Evolutionary conservation across 2,329 filamentous ascomycete species (phyloP).

Genomic region (Corinectria fuckeliana): DNA sequence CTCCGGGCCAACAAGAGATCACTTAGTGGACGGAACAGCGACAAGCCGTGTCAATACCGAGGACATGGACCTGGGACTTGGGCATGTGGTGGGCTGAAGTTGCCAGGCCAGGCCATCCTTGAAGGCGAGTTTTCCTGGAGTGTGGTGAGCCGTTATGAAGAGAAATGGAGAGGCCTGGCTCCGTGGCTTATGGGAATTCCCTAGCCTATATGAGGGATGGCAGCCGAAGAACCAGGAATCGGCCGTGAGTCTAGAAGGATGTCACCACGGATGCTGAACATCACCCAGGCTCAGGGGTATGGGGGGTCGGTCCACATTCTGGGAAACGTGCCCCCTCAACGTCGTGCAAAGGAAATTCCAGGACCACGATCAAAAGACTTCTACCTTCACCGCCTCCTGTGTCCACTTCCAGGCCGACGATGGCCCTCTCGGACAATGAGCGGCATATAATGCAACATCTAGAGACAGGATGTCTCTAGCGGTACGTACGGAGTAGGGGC

Average conservation of each 20-base stretch:
- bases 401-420: conserved; percentile 27
- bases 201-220: conserved; percentile 18
- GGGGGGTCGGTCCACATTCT: conserved; percentile 32
- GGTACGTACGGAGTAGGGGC: conserved; percentile 32
- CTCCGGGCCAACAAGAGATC: conserved; percentile 21
- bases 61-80: conserved; percentile 40
- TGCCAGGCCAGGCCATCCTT: conserved; percentile 18
- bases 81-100: conserved; percentile 22
- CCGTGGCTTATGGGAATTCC: conserved; percentile 8
- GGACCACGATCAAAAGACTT: conserved; percentile 28
- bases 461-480: conserved; percentile 27
- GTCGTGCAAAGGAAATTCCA: conserved; percentile 33
- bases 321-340: conserved; percentile 25
- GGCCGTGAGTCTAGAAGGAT: conserved; percentile 15
- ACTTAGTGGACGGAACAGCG: conserved; percentile 21
- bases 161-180: conserved; percentile 14
- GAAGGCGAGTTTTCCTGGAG: conserved; percentile 8
- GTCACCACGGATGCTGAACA: conserved; percentile 25
- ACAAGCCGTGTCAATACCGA: conserved; percentile 35
- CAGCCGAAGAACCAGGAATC: conserved; percentile 11
- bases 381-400: conserved; percentile 37
- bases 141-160: conserved; percentile 16
- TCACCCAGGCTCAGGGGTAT: conserved; percentile 27
- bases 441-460: conserved; percentile 32
- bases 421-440: conserved; percentile 23